A percentile compares a stretch with the other conserved stretches of the same genome.
phyloP scores from a whole-genome alignment of 2,329 filamentous ascomycete genomes.

The Aspergillus sp. region DNA sequence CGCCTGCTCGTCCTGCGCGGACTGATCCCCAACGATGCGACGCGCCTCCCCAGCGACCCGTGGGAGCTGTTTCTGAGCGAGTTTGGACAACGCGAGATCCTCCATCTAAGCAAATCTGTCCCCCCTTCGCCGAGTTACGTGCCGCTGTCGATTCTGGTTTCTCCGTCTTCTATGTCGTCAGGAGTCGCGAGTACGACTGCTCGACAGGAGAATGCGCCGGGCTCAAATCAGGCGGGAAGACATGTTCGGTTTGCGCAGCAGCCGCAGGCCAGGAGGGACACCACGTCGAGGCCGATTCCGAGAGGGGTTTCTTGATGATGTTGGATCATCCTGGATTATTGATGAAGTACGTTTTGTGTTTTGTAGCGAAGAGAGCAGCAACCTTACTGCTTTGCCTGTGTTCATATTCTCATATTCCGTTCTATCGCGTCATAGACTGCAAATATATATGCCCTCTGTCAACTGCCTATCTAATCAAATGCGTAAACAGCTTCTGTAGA shows the following conservation, averaged over 20 bases:
- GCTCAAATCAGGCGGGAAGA: not conserved
- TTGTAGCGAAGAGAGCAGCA: too few relatives aligned
- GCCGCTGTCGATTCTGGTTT: not conserved
- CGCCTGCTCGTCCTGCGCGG: conserved; percentile 12
- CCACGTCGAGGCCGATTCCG: not conserved
- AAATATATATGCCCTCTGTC: not conserved
- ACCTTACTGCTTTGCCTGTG: not conserved
- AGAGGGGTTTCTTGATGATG: not conserved
- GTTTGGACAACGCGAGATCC: conserved; percentile 1
- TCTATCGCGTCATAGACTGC: too few relatives aligned
- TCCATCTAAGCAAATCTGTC: too few relatives aligned
- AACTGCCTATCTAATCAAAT: conserved; percentile 47
- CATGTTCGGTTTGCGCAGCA: not conserved
- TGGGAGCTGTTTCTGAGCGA: conserved; percentile 10
- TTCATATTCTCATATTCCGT: not conserved
- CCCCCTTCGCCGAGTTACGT: too few relatives aligned
- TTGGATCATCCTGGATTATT: not conserved
- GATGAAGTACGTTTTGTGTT: too few relatives aligned
- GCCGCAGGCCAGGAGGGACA: not conserved
- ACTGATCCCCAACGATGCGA: not conserved
- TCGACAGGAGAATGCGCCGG: not conserved
- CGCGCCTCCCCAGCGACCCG: conserved; percentile 3
- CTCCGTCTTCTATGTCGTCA: not conserved
- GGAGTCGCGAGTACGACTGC: not conserved
- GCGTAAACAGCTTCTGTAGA: conserved; percentile 66